Base-by-base conservation (phyloP, 495 filamentous ascomycete species). In the Pyrenopolyporus hunteri region DNA sequence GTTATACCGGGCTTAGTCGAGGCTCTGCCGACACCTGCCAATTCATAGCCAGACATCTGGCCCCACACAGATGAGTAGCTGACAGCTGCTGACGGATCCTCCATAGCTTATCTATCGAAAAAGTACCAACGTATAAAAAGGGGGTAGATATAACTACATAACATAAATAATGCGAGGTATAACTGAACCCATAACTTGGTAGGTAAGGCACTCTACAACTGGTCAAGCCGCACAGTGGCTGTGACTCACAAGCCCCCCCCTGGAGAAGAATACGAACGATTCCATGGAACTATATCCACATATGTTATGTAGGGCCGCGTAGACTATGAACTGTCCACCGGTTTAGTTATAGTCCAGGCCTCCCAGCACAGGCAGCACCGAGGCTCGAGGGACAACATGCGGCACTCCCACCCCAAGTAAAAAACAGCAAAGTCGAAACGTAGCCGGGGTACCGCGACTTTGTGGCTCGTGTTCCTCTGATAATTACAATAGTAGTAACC, bases 281-380 rank as follows among this genome's bases (percentile, higher is more conserved):
- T 43, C 9, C 44, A 35, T 49, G 55, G 61, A 25, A 28, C 42
- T 39, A 32, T 45, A 54, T 64, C 60, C 49, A 59, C 55, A 53
- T 36, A 59, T 32, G n/a, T 14, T 22, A 50, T 45, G 54, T 59
- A 31, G 48, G n/a, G 61, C 61, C 55, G 61, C 61, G 55, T 64
- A 59, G 40, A 53, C 53, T 31, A 11, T 50, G 31, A 26, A 45
- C 37, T 55, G 35, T 23, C 59, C 42, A 36, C 22, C 56, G 35
- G 17, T 37, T 11, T 37, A 42, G 6, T 29, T 44, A 22, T 39
- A 37, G 17, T 33, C 14, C 22, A 35, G 11, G 19, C 52, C 52
- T 6, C 13, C 17, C 16, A 39, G 29, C 37, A 58, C 55, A 56
- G 11, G 13, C 55, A 56, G 11, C 14, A 37, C 35, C 42, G 51